Evolutionary conservation across 306 rosid species (phyloP), one percentile per base, ranked within the genome.

Genomic region (Lathyrus aphaca): DNA sequence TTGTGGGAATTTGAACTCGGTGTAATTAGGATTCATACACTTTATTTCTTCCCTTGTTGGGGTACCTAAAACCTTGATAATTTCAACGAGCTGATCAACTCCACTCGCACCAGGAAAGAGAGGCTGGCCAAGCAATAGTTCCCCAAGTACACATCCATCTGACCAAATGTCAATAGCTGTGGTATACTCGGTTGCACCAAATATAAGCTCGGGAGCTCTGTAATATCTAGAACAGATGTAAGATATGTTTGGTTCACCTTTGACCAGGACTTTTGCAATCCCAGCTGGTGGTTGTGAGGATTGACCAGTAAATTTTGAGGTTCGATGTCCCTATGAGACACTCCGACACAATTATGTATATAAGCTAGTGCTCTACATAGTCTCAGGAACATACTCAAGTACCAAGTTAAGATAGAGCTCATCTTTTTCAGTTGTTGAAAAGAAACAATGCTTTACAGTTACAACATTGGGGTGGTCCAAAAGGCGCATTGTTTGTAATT

Each of bases 31-130:
- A 77, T 91, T 91, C 97, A 91, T 91, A 76, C 96, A 88, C 68
- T 88, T 91, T 72, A 91, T 91, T 77, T 91, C 97, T 82, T 91
- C 97, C 80, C 97, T 85, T 1, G 97, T 91, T 51, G 97, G 97
- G 75, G 97, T 91, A 68, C 97, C 97, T 73, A 91, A 76, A 77
- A 91, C 93, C 96, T 91, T 83, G 77, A 91, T 91, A 27, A 88
- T 88, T 68, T 91, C 93, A 10, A 91, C 97, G 49, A 91, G 91
- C 80, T 91, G 97, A 66, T 91, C 97, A 14, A 91, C 97, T 80
- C 91, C 97, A 66, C 96, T 86, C 59, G 89, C 91, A n/a, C 97
- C 97, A 0, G 96, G 91, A 77, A 91, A 91, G 17, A 88, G 81
- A 55, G 96, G 97, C 96, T 91, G 91, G 38, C 97, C 97, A 21